Evolutionary conservation across 805 yeast genomes (phyloP), one percentile per base, ranked within the genome.

Genomic region (Metschnikowia cerradonensis): DNA sequence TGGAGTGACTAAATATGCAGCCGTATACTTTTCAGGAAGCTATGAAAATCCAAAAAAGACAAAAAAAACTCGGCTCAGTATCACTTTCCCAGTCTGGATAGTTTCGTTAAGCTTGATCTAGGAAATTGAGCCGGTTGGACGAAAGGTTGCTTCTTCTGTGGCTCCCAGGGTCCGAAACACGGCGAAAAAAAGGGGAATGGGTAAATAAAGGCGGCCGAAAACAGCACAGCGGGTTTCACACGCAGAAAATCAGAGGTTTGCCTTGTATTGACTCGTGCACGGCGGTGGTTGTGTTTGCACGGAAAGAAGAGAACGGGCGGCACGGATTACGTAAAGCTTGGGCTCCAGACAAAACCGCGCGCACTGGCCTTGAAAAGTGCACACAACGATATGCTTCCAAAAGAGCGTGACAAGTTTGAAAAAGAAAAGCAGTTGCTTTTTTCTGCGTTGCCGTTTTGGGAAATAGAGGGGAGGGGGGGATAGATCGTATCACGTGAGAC

Each of bases 361-460:
- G 45, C 45, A 32, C 31, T 39, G 41, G 38, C 38, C 45, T 42
- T n/a, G 38, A 42, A 38, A 34, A 37, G 48, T 45, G 48, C 44
- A 34, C 48, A 45, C 34, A 36, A 19, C 26, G 26, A 14, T n/a
- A 33, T 30, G 23, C 31, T 26, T 22, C 20, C 19, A 15, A 38
- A 30, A 8, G 43, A 40, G 34, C 43, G 20, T 11, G 34, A 40
- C 43, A 4, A 20, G 22, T n/a, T n/a, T n/a, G 15, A n/a, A 15
- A 13, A 34, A 14, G 17, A 34, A 34, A 34, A 34, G 15, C 3
- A 26, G 30, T 26, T 26, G 11, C 30, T 3, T 26, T 26, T 26
- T 26, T 26, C 30, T 13, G 5, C 5, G 10, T 26, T 3, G 4
- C 30, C 30, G 30, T 26, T 26, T 26, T 8, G 20, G 19, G 20